Percentiles rank a stretch among this genome's conserved stretches.
Conservation (phyloP, 2,329 filamentous ascomycete species). For the Neoscytalidium dimidiatum region DNA sequence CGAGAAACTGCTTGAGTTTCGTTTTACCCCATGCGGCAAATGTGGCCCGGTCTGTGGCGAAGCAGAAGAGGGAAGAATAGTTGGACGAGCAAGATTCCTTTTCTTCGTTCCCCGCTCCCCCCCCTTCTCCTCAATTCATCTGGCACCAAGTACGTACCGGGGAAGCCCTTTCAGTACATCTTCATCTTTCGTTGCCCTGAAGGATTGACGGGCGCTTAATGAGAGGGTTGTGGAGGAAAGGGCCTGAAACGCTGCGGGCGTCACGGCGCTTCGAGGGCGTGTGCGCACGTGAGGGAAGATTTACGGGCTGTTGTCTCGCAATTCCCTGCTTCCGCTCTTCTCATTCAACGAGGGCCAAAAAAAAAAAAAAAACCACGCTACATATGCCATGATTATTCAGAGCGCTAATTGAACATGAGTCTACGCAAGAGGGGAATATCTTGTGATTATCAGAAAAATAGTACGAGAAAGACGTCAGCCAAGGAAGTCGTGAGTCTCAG, state of each 20-base stretch:
- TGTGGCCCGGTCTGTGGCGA: not conserved
- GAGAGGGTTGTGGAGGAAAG: not conserved
- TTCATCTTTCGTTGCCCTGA: not conserved
- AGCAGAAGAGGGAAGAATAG: not conserved
- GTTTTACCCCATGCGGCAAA: not conserved
- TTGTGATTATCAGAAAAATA: not conserved
- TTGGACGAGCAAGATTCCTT: not conserved
- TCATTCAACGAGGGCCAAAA: no score
- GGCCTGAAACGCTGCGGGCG: conserved; percentile 7
- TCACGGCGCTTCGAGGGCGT: not conserved
- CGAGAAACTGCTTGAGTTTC: not conserved
- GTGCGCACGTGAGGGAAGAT: not conserved
- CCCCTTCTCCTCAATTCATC: not conserved
- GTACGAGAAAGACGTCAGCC: conserved; percentile 16
- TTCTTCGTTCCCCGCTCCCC: not conserved
- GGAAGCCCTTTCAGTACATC: not conserved
- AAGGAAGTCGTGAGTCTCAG: not conserved
- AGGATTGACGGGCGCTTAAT: not conserved
- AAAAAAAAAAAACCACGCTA: not conserved
- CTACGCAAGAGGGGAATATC: not conserved
- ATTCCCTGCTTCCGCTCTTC: not conserved
- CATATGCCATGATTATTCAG: conserved; percentile 1
- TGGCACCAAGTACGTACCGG: not conserved
- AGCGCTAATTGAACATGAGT: conserved; percentile 8
- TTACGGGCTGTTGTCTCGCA: not conserved